Base-by-base conservation (phyloP, 78 protist genomes). In the Anaeramoeba flamelloides region DNA sequence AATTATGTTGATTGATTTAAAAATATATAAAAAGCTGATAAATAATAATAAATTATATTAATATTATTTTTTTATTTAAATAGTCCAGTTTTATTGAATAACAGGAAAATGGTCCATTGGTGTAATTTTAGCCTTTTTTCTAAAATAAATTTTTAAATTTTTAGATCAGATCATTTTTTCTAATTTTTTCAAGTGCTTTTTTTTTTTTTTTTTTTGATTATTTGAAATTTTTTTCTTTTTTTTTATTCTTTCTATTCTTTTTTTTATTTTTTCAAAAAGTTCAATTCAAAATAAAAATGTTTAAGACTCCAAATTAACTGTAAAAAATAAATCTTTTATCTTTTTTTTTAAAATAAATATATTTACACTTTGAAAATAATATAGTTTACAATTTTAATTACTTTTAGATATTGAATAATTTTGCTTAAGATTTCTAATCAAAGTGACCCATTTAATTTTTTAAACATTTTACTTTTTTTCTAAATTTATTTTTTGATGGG, bases 161-260 rank as follows among this genome's bases (percentile, higher is more conserved):
- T n/a, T n/a, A n/a, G n/a, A n/a, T n/a, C n/a, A n/a, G n/a, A n/a
- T n/a, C n/a, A n/a, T n/a, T n/a, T n/a, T n/a, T n/a, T n/a, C n/a
- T n/a, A n/a, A n/a, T 65, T 65, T 65, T 65, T 65, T 65, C n/a
- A 31, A 31, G n/a, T 65, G n/a, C n/a, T 65, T 65, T 65, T 65
- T 65, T 65, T 65, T 65, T 65, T 65, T 65, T 65, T 65, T 65
- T 65, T 31, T 65, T 65, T 65, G n/a, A 31, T 65, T n/a, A 31
- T n/a, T 30, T 31, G n/a, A 65, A 65, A n/a, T 65, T 65, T 65
- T 65, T 65, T 65, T 31, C n/a, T 65, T 65, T 65, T 65, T 65
- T 65, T 65, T 30, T 31, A 31, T 65, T n/a, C n/a, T 65, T 65
- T 31, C n/a, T 65, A 65, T 65, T 65, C n/a, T 65, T 65, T 30